Evolutionary conservation across 495 filamentous ascomycete genomes (phyloP).

Genomic region (Cercophora newfieldiana): DNA sequence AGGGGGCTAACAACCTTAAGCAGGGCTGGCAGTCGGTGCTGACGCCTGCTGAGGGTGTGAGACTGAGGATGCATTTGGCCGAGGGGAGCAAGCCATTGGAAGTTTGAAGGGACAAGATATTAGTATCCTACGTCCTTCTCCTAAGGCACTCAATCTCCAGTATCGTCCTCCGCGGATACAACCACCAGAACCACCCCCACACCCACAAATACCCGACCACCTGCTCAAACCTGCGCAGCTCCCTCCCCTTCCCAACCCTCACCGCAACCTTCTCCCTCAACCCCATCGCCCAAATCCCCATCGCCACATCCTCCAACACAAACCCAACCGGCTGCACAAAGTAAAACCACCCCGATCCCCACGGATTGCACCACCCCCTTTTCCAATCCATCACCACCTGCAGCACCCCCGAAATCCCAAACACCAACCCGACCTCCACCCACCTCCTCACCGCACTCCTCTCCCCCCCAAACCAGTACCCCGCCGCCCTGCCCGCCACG

Average conservation of each 20-base stretch:
- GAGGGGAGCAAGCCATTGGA: no score
- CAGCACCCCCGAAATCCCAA: background rate
- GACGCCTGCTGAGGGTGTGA: constrained; percentile 2
- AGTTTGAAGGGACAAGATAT: background rate
- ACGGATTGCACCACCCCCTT: background rate
- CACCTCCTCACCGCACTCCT: background rate
- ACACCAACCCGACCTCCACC: background rate
- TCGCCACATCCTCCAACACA: background rate
- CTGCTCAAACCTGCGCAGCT: background rate
- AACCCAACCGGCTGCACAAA: background rate
- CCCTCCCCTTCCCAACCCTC: background rate
- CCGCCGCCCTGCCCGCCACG: background rate
- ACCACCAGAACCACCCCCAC: background rate
- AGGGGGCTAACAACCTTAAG: constrained; percentile 6
- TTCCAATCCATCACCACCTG: background rate
- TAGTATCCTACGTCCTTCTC: background rate
- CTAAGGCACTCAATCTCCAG: background rate
- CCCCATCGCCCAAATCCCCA: background rate
- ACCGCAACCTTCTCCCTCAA: background rate
- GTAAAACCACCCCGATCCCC: background rate
- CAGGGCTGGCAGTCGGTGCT: constrained; percentile 7
- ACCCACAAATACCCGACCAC: background rate
- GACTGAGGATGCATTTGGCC: background rate
- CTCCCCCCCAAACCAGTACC: background rate
- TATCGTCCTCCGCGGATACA: background rate